phyloP scores from a whole-genome alignment of 75 land plant genomes.

The Pseudotsuga menziesii region DNA sequence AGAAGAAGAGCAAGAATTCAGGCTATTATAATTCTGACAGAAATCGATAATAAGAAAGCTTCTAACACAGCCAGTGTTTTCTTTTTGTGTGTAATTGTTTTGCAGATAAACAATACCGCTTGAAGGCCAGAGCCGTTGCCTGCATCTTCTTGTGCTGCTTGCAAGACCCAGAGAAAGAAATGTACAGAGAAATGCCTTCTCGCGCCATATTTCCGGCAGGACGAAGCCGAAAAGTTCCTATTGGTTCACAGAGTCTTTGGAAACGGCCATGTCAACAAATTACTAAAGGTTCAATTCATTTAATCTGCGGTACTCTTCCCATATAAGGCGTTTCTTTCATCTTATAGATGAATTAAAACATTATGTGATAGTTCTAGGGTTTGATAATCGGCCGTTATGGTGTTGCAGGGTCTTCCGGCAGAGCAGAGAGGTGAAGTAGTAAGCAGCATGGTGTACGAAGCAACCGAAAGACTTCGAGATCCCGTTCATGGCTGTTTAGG shows the following conservation, averaged over 20 bases:
- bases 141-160: conserved; percentile 49
- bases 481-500: conserved; percentile 16
- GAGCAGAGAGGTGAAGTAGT: conserved; percentile 17
- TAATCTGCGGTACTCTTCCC: too few species aligned
- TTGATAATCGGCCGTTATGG: too few species aligned
- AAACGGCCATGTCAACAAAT: conserved; percentile 47
- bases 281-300: conserved; percentile 15
- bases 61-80: too few species aligned
- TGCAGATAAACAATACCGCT: too few species aligned
- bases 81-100: too few species aligned
- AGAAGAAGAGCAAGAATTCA: too few species aligned
- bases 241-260: conserved; percentile 61
- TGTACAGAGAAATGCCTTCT: conserved; percentile 48
- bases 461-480: conserved; percentile 6
- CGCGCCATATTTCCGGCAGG: conserved; percentile 61
- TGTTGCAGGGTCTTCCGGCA: conserved; percentile 3
- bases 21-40: too few species aligned
- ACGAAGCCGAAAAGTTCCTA: conserved; percentile 28
- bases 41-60: too few species aligned
- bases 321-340: too few species aligned
- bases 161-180: conserved; percentile 53
- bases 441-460: conserved; percentile 13
- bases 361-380: too few species aligned
- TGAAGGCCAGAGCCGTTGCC: too few species aligned
- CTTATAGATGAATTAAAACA: too few species aligned